Evolutionary conservation across 768 basidiomycete genomes (phyloP), one percentile per base, ranked within the genome.

Genomic region (Naganishia vaughanmartiniae): DNA sequence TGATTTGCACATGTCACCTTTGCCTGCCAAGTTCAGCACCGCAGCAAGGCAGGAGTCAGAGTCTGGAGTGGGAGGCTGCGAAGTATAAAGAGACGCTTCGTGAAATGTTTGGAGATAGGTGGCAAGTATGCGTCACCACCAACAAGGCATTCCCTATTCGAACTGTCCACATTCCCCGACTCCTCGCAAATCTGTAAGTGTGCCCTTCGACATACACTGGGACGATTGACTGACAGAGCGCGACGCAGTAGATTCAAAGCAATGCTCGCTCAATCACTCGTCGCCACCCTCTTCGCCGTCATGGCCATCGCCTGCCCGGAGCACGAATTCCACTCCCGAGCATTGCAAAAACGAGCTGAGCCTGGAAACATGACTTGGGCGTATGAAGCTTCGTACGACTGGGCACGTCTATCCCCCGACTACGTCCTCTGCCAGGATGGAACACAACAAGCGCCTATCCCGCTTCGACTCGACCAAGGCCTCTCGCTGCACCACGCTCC

Each of bases 361-460:
- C 30, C 70, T 11, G 54, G 46, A 48, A 57, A 56, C 17, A 69
- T 65, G 31, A 39, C 31, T 0, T 73, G 70, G 70, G 55, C 74
- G 1, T 73, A 75, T 65, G 72, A 75, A 60, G 74, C 74, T 15
- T 73, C 70, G 4, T 75, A 75, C 68, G 68, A 75, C 65, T 75
- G 72, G 74, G 74, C 67, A 24, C 54, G 66, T 26, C 56, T 75
- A 7, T 71, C 70, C 1, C 21, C 30, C 0, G 66, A 66, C 39
- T 75, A 71, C 51, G 63, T 65, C 54, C 51, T 75, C 26, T 75
- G 71, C 66, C 69, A 71, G 54, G 72, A 71, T 33, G 72, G 71
- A 12, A 70, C 74, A 21, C 54, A 60, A 45, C 71, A 74, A 54
- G 72, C 73, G 21, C 74, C 70, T 48, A 72, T 73, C 54, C 73